Conservation (phyloP, 2,329 filamentous ascomycete genomes). For the Colletotrichum sp. region DNA sequence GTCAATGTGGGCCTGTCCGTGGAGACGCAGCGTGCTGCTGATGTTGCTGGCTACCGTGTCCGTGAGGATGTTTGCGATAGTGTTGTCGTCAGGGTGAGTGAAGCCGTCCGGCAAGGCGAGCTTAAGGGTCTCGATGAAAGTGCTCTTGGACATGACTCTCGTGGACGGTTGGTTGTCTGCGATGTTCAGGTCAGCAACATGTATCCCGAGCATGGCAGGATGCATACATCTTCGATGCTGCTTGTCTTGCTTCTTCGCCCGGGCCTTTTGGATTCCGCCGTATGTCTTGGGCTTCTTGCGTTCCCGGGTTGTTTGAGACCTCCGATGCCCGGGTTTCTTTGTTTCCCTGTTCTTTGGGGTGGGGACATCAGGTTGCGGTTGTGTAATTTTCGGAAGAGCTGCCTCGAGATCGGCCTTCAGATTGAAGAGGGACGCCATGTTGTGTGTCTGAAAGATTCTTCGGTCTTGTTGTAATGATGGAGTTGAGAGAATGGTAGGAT, state of each 20-base stretch:
- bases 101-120: neutral
- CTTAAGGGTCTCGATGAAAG: neutral
- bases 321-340: neutral
- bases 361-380: neutral
- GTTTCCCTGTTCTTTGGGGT: neutral
- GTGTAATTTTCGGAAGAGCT: neutral
- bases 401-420: neutral
- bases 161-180: neutral
- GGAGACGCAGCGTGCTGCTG: neutral
- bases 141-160: neutral
- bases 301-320: neutral
- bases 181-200: neutral
- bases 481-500: neutral
- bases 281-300: neutral
- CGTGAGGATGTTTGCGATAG: neutral
- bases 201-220: neutral
- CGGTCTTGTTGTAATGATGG: accelerated
- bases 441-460: accelerated
- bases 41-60: neutral
- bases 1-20: neutral
- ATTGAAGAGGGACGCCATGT: neutral
- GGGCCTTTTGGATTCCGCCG: neutral
- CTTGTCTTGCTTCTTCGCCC: neutral
- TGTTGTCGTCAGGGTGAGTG: neutral
- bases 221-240: neutral